Evolutionary conservation across 2,329 filamentous ascomycete genomes (phyloP), one percentile per base, ranked within the genome.

Genomic region (Neoscytalidium dimidiatum): DNA sequence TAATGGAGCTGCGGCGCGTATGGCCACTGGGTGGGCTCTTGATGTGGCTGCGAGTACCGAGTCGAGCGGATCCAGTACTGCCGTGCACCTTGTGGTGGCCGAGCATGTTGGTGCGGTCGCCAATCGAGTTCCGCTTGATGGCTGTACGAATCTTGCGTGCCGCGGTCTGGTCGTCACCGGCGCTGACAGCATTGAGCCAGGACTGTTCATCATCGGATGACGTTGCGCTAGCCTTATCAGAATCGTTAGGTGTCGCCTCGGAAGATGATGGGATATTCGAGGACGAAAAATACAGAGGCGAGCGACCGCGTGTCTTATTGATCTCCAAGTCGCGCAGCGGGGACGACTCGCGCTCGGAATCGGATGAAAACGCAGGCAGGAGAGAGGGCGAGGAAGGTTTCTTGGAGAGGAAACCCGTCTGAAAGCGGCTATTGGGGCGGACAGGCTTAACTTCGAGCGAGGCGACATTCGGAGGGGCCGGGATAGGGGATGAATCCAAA

Each of bases 331-430:
- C 79, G 49, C 80, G 77, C 19, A 83, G 75, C 26, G 82, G 81
- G 26, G 77, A 78, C 1, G 62, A 23, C 21, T 71, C 78, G 5
- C 56, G 56, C 52, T 83, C 85, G 35, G 81, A 82, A 65, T 89
- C 87, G 21, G 87, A 88, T 3, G 86, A 86, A 23, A 86, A 83
- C 43, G 88, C 77, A 7, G 83, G 82, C 14, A 87, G 85, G 14
- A 86, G 83, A 4, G 86, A 78, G 3, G 91, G 90, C 3, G 90
- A 92, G 9, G 41, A 38, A 1, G 74, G 70, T 44, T 80, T 88
- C 75, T 89, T 90, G 0, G 91, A 88, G 26, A 98, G 80, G 76
- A 97, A 97, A 4, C 94, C 94, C 2, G 93, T 86, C 71, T 96
- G 92, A 80, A 98, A 98, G 48, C 94, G 87, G 78, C 86, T 91